Evolutionary conservation across 306 rosid genomes (phyloP).

Genomic region (Hippophae tibetana): DNA sequence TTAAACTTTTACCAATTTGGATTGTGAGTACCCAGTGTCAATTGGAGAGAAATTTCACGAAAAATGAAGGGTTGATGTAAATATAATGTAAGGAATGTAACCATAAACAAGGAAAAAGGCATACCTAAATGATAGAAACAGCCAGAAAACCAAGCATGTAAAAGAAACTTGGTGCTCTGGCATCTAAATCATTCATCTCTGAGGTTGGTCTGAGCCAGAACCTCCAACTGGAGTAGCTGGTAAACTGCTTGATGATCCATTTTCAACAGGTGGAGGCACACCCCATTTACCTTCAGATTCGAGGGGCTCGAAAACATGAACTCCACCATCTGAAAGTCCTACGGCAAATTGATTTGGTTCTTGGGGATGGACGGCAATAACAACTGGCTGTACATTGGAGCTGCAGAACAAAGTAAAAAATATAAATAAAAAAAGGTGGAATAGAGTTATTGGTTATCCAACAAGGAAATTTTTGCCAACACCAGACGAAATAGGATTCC

Average conservation of each 20-base stretch:
- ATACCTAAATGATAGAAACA: no score
- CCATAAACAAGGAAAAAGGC: no score
- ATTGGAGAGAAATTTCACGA: no score
- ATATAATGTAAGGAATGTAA: no score
- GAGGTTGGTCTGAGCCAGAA: slow-evolving; percentile 52
- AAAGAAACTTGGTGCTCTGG: no score
- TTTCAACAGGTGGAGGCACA: slow-evolving; percentile 45
- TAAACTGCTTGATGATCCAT: slow-evolving; percentile 42
- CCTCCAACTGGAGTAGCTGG: slow-evolving; percentile 41
- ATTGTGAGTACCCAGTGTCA: no score
- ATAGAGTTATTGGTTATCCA: not conserved
- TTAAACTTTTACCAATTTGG: no score
- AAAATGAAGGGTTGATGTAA: no score
- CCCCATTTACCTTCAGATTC: slow-evolving; percentile 82
- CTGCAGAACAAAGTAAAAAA: slow-evolving; percentile 17
- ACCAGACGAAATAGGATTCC: no score
- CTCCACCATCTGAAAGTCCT: slow-evolving; percentile 78
- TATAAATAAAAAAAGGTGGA: no score
- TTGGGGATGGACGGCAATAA: slow-evolving; percentile 75
- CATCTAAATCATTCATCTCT: slow-evolving; percentile 22
- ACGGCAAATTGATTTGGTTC: slow-evolving; percentile 80
- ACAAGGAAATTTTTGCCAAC: not conserved
- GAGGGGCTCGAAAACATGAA: slow-evolving; percentile 66
- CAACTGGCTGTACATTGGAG: slow-evolving; percentile 40
- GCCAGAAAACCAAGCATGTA: no score